Base-by-base conservation (phyloP, 148 eudicot genomes). In the Dianthus caryophyllus region DNA sequence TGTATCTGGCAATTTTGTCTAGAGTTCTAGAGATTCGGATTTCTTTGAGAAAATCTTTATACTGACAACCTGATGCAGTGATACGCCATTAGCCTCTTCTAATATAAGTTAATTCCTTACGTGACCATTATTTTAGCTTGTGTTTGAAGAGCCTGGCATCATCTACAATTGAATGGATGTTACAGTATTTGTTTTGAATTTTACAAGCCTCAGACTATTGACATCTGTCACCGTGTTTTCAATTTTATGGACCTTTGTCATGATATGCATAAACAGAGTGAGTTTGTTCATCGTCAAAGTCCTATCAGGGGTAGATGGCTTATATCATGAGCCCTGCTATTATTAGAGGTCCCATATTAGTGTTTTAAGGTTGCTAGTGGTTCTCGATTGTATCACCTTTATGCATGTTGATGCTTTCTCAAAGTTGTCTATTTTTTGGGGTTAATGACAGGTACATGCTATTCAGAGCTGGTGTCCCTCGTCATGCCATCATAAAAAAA, bases 391-490 rank as follows among this genome's bases (percentile, higher is more conserved):
- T 43, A n/a, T 18, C 49, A 61, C 67, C 41, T 66, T 36, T 26
- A 59, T 2, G 13, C 25, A 18, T 50, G 20, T 59, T 62, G 52
- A 17, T 67, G 11, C 61, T 41, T 29, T 48, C 29, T 29, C 63
- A 59, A 25, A 26, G 36, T 36, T 51, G 47, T 64, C 20, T 20
- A 36, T 18, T 36, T 50, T 24, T 57, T 66, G 66, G 65, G 29
- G 33, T 47, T 53, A 16, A 66, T 70, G 50, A 49, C 79, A 93
- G 98, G 46, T 93, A 93, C 76, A 93, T 93, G 97, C 81, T 90
- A n/a, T 76, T 77, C 60, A 83, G 92, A 89, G 98, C 98, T 66
- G 96, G 91, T 67, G 96, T 93, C 65, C 96, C 96, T 49, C 95
- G 96, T 73, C 98, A 93, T 74, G 85, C 98, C 67, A 89, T 93